Evolutionary conservation across 306 rosid genomes (phyloP).

Genomic region (Lupinus albus): DNA sequence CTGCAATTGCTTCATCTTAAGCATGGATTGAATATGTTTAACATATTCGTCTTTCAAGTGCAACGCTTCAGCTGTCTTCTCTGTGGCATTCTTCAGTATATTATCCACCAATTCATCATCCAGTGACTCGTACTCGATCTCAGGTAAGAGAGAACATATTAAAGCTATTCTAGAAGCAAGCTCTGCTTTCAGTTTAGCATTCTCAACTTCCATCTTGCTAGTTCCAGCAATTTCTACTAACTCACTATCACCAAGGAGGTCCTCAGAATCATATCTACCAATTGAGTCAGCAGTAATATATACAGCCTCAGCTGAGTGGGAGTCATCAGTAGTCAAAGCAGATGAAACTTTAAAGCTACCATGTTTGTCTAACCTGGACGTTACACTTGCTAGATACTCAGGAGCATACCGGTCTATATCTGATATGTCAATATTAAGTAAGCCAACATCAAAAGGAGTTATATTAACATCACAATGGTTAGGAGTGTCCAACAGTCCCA

Average conservation of each 20-base stretch:
- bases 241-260: slow-evolving; percentile 69
- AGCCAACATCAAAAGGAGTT: slow-evolving; percentile 78
- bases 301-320: slow-evolving; percentile 63
- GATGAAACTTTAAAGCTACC: slow-evolving; percentile 62
- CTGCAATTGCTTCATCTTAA: slow-evolving; percentile 74
- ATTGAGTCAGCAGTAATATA: slow-evolving; percentile 51
- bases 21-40: slow-evolving; percentile 77
- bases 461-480: slow-evolving; percentile 93
- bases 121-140: slow-evolving; percentile 60
- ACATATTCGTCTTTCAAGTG: slow-evolving; percentile 85
- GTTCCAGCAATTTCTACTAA: slow-evolving; percentile 95
- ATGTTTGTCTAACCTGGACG: slow-evolving; percentile 65
- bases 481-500: slow-evolving; percentile 86
- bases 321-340: slow-evolving; percentile 55
- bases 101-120: slow-evolving; percentile 69
- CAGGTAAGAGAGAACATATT: slow-evolving; percentile 72
- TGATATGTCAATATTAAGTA: slow-evolving; percentile 87
- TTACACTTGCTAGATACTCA: slow-evolving; percentile 64
- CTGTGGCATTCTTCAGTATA: slow-evolving; percentile 71
- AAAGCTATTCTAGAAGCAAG: slow-evolving; percentile 88
- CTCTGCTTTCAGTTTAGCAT: slow-evolving; percentile 97
- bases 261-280: slow-evolving; percentile 64
- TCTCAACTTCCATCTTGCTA: slow-evolving; percentile 92
- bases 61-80: slow-evolving; percentile 90
- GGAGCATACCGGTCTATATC: slow-evolving; percentile 91